Base-by-base conservation (phyloP, 2,329 filamentous ascomycete genomes). In the Clonostachys solani region DNA sequence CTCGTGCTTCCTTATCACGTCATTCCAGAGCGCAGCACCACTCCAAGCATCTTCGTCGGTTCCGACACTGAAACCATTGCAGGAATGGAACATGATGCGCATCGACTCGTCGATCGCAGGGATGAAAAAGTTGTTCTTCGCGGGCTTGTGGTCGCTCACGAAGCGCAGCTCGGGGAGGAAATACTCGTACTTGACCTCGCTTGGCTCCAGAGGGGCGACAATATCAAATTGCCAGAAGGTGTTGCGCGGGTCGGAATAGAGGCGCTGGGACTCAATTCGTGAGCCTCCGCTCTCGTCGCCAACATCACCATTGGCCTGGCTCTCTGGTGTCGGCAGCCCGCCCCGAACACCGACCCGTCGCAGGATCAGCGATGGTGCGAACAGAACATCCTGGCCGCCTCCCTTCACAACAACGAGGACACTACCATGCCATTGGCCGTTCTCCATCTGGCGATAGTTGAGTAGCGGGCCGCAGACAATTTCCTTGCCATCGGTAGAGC, bases 31-130 rank as follows among this genome's bases (percentile, higher is more conserved):
- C 5, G 89, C 89, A n/a, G 90, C 87, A 0, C 94, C 94, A 60
- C 87, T 92, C 73, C 91, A 95, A 40, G 86, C 84, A 44, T 89
- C 83, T 50, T 94, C 83, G 63, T 96, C 87, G 5, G 90, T 92
- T 46, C 87, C 88, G 37, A 94, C 78, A 55, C 88, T 92, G 72
- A 99, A 99, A 15, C 94, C 95, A 65, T 99, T 99, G 72, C 94
- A 96, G 48, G 89, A 96, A 72, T 96, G 88, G 68, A 96, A 99
- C 89, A 97, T 95, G 61, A 96, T 88, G 62, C 95, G 90, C 92
- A 99, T 97, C 5, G 89, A 88, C 66, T 96, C 86, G 41, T 83
- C 81, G 49, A 77, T 75, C 12, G 88, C 89, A 12, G 94, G 92
- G 5, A 97, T 82, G 75, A 87, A 95, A 67, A 99, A 99, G 44